A percentile compares a stretch with the other conserved stretches of the same genome.
These are phyloP conservation scores for Fusarium globosum DNA, from an alignment of 2,329 filamentous ascomycete species.

Conservation along the genomic window DNA sequence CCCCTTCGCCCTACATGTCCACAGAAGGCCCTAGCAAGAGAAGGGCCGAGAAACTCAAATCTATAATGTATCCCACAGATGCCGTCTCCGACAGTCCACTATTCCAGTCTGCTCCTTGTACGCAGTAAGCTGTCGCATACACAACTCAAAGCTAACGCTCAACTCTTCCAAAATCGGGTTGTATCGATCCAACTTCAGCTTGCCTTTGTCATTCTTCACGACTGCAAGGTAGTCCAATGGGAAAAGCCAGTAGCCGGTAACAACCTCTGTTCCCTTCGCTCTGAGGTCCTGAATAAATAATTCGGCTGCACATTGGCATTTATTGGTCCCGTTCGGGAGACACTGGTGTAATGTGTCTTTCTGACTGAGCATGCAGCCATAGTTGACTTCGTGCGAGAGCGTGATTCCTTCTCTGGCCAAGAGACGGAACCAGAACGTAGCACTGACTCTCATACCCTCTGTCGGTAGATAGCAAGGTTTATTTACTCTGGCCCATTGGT, in stretches of 20 bases:
- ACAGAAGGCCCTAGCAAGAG: accelerated
- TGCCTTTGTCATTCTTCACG: accelerated
- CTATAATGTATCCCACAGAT: neutral
- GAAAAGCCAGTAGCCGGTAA: neutral
- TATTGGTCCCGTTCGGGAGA: neutral
- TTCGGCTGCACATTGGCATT: neutral
- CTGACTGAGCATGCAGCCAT: neutral
- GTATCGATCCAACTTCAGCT: neutral
- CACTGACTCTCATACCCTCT: neutral
- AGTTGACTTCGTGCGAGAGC: neutral
- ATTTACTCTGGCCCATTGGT: too few relatives aligned
- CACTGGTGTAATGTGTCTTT: neutral
- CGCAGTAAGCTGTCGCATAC: neutral
- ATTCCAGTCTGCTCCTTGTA: neutral
- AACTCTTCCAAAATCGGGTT: neutral
- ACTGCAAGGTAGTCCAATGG: neutral
- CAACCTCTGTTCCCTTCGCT: neutral
- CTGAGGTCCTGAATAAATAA: neutral
- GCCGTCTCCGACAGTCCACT: neutral
- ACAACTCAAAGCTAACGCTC: neutral
- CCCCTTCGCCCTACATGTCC: too few relatives aligned
- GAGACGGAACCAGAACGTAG: neutral
- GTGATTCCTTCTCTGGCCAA: neutral
- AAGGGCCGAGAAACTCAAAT: accelerated
- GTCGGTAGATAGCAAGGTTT: neutral